Percentiles rank a stretch among this genome's conserved stretches.
phyloP scores from a whole-genome alignment of 2,329 filamentous ascomycete species.

The Alternaria metachromatica region DNA sequence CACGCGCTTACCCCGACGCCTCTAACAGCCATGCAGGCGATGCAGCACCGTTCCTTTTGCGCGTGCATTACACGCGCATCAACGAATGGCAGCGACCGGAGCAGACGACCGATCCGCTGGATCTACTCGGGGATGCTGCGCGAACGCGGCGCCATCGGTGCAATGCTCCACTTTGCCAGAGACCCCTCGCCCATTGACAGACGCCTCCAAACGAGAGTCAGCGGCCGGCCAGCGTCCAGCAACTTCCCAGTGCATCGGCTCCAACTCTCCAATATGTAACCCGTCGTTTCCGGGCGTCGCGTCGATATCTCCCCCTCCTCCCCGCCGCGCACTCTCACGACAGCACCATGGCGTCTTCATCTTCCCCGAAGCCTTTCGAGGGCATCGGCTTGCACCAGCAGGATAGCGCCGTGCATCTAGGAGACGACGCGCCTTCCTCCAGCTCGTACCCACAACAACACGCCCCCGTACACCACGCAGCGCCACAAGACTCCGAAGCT shows the following conservation, averaged over 20 bases:
- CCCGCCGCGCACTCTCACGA: not conserved
- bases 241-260: not conserved
- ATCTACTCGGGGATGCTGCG: slow-evolving; percentile 12
- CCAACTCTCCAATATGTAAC: slow-evolving; percentile 1
- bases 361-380: slow-evolving; percentile 19
- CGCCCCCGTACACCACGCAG: not conserved
- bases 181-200: slow-evolving; percentile 2
- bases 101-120: not conserved
- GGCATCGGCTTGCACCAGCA: slow-evolving; percentile 24
- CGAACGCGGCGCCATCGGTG: slow-evolving; percentile 3
- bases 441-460: not conserved
- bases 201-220: not conserved
- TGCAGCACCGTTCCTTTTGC: not conserved
- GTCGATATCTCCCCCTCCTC: not conserved
- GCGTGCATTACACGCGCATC: not conserved
- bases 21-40: not conserved
- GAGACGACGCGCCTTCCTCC: slow-evolving; percentile 11
- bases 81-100: slow-evolving; percentile 4
- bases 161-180: not conserved
- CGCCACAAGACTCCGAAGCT: not conserved
- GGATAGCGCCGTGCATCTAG: slow-evolving; percentile 31
- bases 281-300: not conserved
- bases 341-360: slow-evolving; percentile 15
- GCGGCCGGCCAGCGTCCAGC: not conserved
- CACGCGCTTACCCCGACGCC: not conserved